Evolutionary conservation across 2,329 filamentous ascomycete species (phyloP).

Genomic region (Pseudogymnoascus sp.): DNA sequence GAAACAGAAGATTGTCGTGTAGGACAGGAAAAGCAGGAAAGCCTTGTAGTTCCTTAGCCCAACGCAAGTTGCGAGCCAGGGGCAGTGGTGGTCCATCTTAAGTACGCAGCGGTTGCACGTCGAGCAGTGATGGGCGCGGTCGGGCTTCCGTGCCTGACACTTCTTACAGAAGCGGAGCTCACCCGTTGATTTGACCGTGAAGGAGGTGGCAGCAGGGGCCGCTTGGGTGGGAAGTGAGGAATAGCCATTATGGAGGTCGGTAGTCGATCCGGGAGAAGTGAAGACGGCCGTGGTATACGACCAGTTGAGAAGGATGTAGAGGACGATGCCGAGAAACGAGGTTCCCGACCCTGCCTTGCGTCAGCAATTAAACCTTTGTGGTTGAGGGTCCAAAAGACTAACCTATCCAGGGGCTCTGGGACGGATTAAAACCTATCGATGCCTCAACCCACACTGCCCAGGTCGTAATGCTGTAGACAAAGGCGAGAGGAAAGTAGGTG

Average conservation of each 20-base stretch:
- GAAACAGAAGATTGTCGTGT: slow-evolving; percentile 80
- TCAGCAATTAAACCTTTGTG: slow-evolving; percentile 17
- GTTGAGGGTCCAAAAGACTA: slow-evolving; percentile 22
- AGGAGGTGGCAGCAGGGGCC: slow-evolving; percentile 55
- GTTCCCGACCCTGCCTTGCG: slow-evolving; percentile 40
- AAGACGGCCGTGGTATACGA: slow-evolving; percentile 92
- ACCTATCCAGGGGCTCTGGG: slow-evolving; percentile 52
- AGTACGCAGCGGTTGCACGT: slow-evolving; percentile 89
- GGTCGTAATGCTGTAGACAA: slow-evolving; percentile 83
- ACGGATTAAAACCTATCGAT: slow-evolving; percentile 56
- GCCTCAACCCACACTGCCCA: slow-evolving; percentile 90
- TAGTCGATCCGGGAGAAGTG: slow-evolving; percentile 73
- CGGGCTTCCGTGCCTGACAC: slow-evolving; percentile 88
- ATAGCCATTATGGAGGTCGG: slow-evolving; percentile 57
- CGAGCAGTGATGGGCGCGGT: slow-evolving; percentile 93
- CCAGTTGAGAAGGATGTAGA: slow-evolving; percentile 77
- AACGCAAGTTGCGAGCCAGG: slow-evolving; percentile 94
- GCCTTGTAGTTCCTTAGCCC: slow-evolving; percentile 92
- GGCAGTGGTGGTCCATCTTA: slow-evolving; percentile 99
- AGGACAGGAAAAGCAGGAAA: slow-evolving; percentile 85
- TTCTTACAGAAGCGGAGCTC: slow-evolving; percentile 92
- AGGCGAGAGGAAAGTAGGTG: slow-evolving; percentile 78
- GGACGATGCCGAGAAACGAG: slow-evolving; percentile 57
- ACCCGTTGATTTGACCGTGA: slow-evolving; percentile 89
- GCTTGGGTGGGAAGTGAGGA: slow-evolving; percentile 72